A percentile compares a stretch with the other conserved stretches of the same genome.
phyloP scores from a whole-genome alignment of 148 eudicot species.

The Camellia granthamiana region DNA sequence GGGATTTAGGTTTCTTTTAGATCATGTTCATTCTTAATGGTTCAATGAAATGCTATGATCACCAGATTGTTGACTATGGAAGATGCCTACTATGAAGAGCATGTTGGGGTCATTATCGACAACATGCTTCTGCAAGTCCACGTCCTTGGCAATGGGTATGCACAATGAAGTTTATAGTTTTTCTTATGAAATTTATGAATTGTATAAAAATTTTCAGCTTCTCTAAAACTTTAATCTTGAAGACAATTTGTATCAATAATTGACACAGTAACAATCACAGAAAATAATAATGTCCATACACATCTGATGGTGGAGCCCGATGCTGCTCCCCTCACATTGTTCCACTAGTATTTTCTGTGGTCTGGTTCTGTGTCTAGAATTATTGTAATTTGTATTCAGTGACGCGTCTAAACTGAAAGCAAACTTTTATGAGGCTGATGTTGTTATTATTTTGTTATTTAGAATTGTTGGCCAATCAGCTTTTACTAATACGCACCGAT shows the following conservation, averaged over 20 bases:
- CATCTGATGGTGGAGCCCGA: no score
- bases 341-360: no score
- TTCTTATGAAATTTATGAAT: neutral
- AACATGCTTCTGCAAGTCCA: conserved; percentile 65
- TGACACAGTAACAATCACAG: no score
- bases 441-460: conserved; percentile 15
- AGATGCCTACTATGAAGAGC: conserved; percentile 63
- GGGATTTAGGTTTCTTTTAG: neutral
- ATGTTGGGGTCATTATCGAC: conserved; percentile 39
- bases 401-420: neutral
- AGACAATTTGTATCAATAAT: neutral
- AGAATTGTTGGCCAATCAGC: conserved; percentile 78
- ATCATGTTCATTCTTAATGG: neutral
- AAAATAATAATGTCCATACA: no score
- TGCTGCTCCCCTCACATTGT: no score
- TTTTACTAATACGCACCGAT: conserved; percentile 51
- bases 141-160: conserved; percentile 82
- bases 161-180: neutral
- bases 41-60: neutral
- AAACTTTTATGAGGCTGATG: conserved; percentile 8
- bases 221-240: neutral
- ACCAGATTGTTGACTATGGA: conserved; percentile 64
- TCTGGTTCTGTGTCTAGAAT: no score
- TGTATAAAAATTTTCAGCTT: neutral
- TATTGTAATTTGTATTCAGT: neutral